Conservation (phyloP, 257 asterid genomes). For the Solanum piurae region DNA sequence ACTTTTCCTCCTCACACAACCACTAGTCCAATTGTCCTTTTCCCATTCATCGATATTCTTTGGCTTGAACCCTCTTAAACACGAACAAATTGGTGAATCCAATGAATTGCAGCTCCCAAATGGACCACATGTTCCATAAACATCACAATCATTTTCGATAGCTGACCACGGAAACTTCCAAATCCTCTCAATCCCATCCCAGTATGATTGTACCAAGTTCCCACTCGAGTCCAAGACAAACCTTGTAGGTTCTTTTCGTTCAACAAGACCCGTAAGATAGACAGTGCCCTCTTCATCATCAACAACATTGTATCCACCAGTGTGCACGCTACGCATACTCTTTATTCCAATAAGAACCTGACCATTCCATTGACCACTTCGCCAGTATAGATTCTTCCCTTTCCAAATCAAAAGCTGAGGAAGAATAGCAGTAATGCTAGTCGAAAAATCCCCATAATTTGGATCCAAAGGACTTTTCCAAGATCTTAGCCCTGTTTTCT, state of each 20-base stretch:
- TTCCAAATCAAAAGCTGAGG: constrained; percentile 23
- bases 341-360: constrained; percentile 33
- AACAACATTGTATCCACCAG: constrained; percentile 25
- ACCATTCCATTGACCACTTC: constrained; percentile 54
- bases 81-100: constrained; percentile 16
- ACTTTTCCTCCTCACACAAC: not conserved
- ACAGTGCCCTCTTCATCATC: constrained; percentile 16
- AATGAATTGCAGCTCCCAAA: constrained; percentile 27
- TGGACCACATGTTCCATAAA: constrained; percentile 39
- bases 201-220: constrained; percentile 13
- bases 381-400: constrained; percentile 11
- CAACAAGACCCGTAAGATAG: constrained; percentile 2
- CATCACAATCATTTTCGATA: constrained; percentile 20
- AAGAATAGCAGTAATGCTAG: constrained; percentile 25
- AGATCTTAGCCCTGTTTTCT: constrained; percentile 20
- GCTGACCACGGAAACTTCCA: constrained; percentile 23
- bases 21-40: not conserved
- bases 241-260: constrained; percentile 8
- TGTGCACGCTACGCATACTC: constrained; percentile 31
- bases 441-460: constrained; percentile 14
- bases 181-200: constrained; percentile 18
- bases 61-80: not conserved
- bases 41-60: not conserved
- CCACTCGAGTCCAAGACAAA: constrained; percentile 25
- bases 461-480: constrained; percentile 30